Base-by-base conservation (phyloP, 352 stramenopile species). In the Globisporangium irregulare region DNA sequence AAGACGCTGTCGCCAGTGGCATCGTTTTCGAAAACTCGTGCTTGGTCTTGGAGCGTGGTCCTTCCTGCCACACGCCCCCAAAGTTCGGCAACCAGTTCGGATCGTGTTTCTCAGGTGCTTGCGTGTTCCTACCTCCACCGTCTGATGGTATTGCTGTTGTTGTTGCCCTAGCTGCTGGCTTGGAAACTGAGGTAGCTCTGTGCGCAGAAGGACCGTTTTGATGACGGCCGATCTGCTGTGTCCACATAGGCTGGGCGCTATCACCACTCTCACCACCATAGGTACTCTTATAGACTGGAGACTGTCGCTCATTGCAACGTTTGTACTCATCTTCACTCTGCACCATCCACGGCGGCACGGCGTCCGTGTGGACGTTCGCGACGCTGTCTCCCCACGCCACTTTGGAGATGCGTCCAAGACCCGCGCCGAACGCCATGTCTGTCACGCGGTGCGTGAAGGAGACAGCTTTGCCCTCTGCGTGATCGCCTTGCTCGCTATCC, bases 291-390 rank as follows among this genome's bases (percentile, higher is more conserved):
- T 24, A 8, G 3, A 24, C 10, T 38, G 61, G 10, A 27, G 36
- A 18, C 25, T 76, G 64, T n/a, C 77, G 70, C 25, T 63, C 60
- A 51, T 92, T 92, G 59, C 74, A 81, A 4, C 74, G 69, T 62
- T 81, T 86, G 75, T 94, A 92, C 43, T 91, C 86, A 43, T 91
- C 82, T 68, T 90, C 84, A 0, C 67, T 81, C 32, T 78, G 62
- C 43, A 92, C 84, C 81, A 94, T 82, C 86, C 86, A 94, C 6
- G 86, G 86, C 20, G 86, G 86, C 8, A 92, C 69, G 0, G 83
- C 86, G 1, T 70, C 73, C 0, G 82, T 86, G 69, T 92, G 83
- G 27, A 94, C 73, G 66, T 94, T 94, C 22, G 75, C 73, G 14
- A 92, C 72, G 7, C 27, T 62, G 8, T 71, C 46, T 0, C 73